phyloP scores from a whole-genome alignment of 352 stramenopile genomes.

The Pythium pyrilobum region DNA sequence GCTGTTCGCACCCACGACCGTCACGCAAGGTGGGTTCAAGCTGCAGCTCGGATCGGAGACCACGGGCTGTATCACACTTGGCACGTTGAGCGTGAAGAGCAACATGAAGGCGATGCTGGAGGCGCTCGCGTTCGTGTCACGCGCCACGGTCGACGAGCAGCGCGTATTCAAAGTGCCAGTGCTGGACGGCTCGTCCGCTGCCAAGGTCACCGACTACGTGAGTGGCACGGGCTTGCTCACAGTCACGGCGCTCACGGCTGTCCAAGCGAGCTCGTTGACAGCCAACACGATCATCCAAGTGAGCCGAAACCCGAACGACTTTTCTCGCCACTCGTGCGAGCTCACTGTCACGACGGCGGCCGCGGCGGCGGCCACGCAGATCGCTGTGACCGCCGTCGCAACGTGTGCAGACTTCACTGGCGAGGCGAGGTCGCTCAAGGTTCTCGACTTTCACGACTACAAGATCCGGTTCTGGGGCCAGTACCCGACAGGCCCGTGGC shows the following conservation, averaged over 20 bases:
- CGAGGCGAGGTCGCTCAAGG: constrained; percentile 41
- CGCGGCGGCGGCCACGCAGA: constrained; percentile 6
- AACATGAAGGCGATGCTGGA: constrained; percentile 35
- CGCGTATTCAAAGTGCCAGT: constrained; percentile 57
- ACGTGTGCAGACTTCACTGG: constrained; percentile 37
- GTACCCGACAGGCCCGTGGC: constrained; percentile 69
- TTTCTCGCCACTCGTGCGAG: constrained; percentile 56
- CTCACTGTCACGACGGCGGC: constrained; percentile 29
- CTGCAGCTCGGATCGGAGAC: constrained; percentile 45
- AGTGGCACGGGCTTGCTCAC: constrained; percentile 20
- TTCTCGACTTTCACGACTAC: constrained; percentile 69
- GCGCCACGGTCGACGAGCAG: constrained; percentile 39
- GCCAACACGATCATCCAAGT: constrained; percentile 50
- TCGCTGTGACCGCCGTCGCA: constrained; percentile 28
- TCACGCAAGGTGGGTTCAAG: constrained; percentile 47
- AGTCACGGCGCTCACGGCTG: constrained; percentile 29
- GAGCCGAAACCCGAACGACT: constrained; percentile 69
- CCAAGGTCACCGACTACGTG: constrained; percentile 40
- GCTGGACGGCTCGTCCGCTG: constrained; percentile 30
- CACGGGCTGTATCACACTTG: constrained; percentile 53
- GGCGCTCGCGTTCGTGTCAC: constrained; percentile 34
- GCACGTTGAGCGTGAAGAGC: constrained; percentile 17
- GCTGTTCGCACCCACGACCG: constrained; percentile 59
- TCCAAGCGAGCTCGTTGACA: constrained; percentile 25
- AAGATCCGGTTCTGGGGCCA: constrained; percentile 63